Base-by-base conservation (phyloP, 805 yeast genomes). In the Jamesozyma hellenica region DNA sequence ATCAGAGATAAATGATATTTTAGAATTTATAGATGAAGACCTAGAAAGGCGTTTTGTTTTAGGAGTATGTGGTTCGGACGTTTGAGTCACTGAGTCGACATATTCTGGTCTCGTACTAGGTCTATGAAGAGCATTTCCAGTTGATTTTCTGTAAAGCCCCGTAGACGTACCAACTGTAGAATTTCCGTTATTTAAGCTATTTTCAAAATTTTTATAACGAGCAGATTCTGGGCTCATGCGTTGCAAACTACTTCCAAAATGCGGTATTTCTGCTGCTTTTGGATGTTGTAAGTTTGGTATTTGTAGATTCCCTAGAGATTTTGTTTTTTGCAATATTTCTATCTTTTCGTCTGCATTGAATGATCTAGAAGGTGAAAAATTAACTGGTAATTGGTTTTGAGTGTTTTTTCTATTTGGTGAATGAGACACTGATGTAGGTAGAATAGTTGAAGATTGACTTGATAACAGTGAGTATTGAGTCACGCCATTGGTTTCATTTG, bases 1-100 rank as follows among this genome's bases (percentile, higher is more conserved):
- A n/a, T 42, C 38, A 3, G 45, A 36, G 6, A 10, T n/a, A 8
- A 30, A 13, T 6, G 42, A 37, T 10, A 16, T 2, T 26, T 14
- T 30, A 1, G 43, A 41, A 19, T 29, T 34, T 3, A 34, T 33
- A 18, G 41, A 23, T 10, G 34, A 25, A 11, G 28, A 15, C 5
- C 34, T 32, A 4, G 42, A 39, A 9, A 28, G 16, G 4, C 30
- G 23, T 38, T 44, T 21, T 4, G n/a, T 7, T 36, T 36, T 29
- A 14, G 32, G 10, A 29, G 18, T 15, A 32, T 19, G 33, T 32
- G 14, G 38, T 9, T 29, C 32, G n/a, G 6, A 6, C 6, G 32
- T 29, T 29, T 29, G 32, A n/a, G 32, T 29, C 15, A 16, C 7
- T n/a, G 32, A 29, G 14, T 29, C 15, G 10, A 10, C 15, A 29